phyloP scores from a whole-genome alignment of 2,329 filamentous ascomycete genomes.

The Penicillium sp. region DNA sequence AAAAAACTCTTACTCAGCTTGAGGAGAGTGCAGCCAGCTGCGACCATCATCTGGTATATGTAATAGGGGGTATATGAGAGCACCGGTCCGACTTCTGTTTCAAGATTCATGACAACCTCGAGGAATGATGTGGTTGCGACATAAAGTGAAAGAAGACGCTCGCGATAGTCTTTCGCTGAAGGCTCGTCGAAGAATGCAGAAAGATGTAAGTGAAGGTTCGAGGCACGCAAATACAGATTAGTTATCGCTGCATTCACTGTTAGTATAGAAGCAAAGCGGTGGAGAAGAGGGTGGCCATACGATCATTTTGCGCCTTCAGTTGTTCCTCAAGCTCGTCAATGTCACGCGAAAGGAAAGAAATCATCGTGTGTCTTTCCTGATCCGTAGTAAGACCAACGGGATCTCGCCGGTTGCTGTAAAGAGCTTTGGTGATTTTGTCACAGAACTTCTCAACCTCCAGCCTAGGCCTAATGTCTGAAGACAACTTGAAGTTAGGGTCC shows the following conservation, averaged over 20 bases:
- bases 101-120: slow-evolving; percentile 54
- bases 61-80: slow-evolving; percentile 65
- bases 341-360: slow-evolving; percentile 54
- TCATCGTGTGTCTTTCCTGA: slow-evolving; percentile 52
- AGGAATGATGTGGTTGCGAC: slow-evolving; percentile 55
- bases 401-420: slow-evolving; percentile 63
- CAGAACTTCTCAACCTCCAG: slow-evolving; percentile 65
- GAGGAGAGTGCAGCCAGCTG: slow-evolving; percentile 67
- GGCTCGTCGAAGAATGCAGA: slow-evolving; percentile 59
- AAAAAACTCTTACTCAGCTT: slow-evolving; percentile 72
- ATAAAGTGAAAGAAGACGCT: slow-evolving; percentile 54
- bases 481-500: slow-evolving; percentile 56
- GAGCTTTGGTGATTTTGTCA: slow-evolving; percentile 61
- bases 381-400: slow-evolving; percentile 58
- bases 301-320: slow-evolving; percentile 48
- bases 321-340: slow-evolving; percentile 61
- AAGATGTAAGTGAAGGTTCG: slow-evolving; percentile 55
- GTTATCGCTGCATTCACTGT: slow-evolving; percentile 46
- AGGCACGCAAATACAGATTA: slow-evolving; percentile 54
- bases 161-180: slow-evolving; percentile 53
- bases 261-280: slow-evolving; percentile 6
- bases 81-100: slow-evolving; percentile 53
- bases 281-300: slow-evolving; percentile 35
- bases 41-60: slow-evolving; percentile 71
- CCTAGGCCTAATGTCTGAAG: slow-evolving; percentile 58